A percentile compares a stretch with the other conserved stretches of the same genome.
These are phyloP conservation scores for Themeda triandra DNA, from an alignment of 176 grass and related monocot species.

Conservation along the genomic window DNA sequence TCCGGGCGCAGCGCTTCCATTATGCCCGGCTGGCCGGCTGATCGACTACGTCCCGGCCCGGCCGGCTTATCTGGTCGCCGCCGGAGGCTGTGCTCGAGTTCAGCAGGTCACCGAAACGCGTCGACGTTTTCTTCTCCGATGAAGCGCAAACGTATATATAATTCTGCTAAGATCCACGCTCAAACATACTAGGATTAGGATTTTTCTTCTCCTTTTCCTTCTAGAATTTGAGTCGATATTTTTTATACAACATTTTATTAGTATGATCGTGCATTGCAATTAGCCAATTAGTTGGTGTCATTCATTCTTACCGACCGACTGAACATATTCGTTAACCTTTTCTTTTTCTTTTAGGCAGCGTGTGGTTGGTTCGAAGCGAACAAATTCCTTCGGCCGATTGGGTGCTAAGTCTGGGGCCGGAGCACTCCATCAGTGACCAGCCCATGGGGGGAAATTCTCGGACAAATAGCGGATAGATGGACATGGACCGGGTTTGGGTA, in stretches of 20 bases:
- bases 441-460: neutral
- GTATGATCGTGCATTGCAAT: neutral
- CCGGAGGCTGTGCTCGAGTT: neutral
- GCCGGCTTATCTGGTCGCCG: neutral
- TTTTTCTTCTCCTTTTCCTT: no score
- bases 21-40: neutral
- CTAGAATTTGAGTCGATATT: no score
- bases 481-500: no score
- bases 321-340: neutral
- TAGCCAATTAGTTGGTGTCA: neutral
- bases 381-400: neutral
- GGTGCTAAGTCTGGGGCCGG: neutral
- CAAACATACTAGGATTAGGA: no score
- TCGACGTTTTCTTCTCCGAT: no score
- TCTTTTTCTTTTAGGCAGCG: neutral
- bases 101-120: neutral
- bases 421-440: neutral
- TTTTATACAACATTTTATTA: neutral
- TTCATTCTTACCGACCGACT: neutral
- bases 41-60: neutral
- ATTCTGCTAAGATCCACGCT: no score
- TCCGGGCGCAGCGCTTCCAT: conserved; percentile 1
- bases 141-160: no score
- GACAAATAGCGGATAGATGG: no score
- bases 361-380: neutral